These are phyloP conservation scores for Coemansia sp. DNA, from an alignment of 192 early-diverging fungal species.

Conservation along the genomic window DNA sequence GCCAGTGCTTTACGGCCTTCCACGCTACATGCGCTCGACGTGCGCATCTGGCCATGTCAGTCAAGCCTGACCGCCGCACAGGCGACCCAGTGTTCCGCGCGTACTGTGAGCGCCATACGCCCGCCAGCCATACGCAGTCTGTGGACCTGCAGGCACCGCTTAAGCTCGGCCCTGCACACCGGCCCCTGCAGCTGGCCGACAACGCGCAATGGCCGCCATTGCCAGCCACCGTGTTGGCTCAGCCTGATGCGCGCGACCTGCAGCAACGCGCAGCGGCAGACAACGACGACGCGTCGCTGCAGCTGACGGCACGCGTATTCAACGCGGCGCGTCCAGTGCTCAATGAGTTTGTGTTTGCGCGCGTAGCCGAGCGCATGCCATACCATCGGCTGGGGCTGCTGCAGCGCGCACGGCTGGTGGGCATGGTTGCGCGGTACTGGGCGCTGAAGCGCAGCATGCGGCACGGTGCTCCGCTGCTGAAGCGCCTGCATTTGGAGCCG, in stretches of 20 bases:
- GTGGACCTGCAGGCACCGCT: slow-evolving; percentile 40
- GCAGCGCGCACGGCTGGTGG: slow-evolving; percentile 17
- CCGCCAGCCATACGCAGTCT: slow-evolving; percentile 52
- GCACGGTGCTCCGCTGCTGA: slow-evolving; percentile 90
- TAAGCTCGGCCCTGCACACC: slow-evolving; percentile 1
- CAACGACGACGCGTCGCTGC: slow-evolving; percentile 32
- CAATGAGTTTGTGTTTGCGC: slow-evolving; percentile 32
- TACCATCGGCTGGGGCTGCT: slow-evolving; percentile 3
- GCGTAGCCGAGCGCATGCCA: neutral
- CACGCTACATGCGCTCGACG: slow-evolving; percentile 92
- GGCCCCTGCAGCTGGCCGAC: neutral
- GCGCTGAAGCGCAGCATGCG: slow-evolving; percentile 87
- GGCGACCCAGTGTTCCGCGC: slow-evolving; percentile 67
- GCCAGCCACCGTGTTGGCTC: slow-evolving; percentile 5
- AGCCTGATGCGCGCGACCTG: slow-evolving; percentile 9
- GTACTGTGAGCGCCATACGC: slow-evolving; percentile 91
- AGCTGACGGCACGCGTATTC: slow-evolving; percentile 46
- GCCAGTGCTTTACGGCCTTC: slow-evolving; percentile 86
- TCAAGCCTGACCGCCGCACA: slow-evolving; percentile 60
- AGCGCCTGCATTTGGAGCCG: slow-evolving; percentile 94
- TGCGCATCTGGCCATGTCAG: slow-evolving; percentile 85
- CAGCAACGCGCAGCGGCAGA: slow-evolving; percentile 10
- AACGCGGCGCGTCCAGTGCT: slow-evolving; percentile 44
- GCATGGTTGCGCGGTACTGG: slow-evolving; percentile 85
- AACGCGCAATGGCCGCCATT: neutral